Evolutionary conservation across 2,329 filamentous ascomycete genomes (phyloP), one percentile per base, ranked within the genome.

Genomic region (Alternaria sp.): DNA sequence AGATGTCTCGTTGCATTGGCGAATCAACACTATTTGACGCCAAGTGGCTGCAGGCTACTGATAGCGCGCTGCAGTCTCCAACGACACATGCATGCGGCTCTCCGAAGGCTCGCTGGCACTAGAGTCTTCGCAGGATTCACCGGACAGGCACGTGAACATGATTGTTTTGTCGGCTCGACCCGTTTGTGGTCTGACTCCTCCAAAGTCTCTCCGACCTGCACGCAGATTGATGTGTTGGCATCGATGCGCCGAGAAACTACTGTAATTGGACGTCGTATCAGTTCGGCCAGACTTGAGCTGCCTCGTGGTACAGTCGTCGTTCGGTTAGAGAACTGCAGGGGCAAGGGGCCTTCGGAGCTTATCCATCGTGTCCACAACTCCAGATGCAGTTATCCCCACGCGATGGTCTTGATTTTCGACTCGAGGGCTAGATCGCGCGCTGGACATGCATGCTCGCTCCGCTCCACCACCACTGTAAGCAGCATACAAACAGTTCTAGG

Each of bases 21-120:
- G 65, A 76, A 77, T 77, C 71, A 76, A 43, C 63, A 73, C 69
- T 61, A 72, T 74, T 69, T 65, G 54, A 60, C 60, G 58, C 53
- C 43, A 54, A 44, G 54, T 55, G 57, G 66, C 64, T 70, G 67
- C 70, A 66, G 59, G 53, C 47, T 60, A 53, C 54, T 44, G 58
- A 63, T 71, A 71, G 69, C 66, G 66, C 53, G 50, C 63, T 67
- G 65, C 60, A 53, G n/a, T 58, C 23, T 55, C 37, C 50, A 59
- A 70, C 69, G 57, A 71, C 67, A 69, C 33, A 54, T 50, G 25
- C 15, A 30, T 64, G 61, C 57, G 66, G 60, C 67, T 67, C 60
- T 47, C 51, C 43, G 44, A 56, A 28, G 30, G 56, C 25, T 44
- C 33, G 56, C 57, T 28, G 14, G 44, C 20, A 43, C 18, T 44